A percentile compares a stretch with the other conserved stretches of the same genome.
phyloP scores from a whole-genome alignment of 331 rosid species.

The Malus hybrid region DNA sequence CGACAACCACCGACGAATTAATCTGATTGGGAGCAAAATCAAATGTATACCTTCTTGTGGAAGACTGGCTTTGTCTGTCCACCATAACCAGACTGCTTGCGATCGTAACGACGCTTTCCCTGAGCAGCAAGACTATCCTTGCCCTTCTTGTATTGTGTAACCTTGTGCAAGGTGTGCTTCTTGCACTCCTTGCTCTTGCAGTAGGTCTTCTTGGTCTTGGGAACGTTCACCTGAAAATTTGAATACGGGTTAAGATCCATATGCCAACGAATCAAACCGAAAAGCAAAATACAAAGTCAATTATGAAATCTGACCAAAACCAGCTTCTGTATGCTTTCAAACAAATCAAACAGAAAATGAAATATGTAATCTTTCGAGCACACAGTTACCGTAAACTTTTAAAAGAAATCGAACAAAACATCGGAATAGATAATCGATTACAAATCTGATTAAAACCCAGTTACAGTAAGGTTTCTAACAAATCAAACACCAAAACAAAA shows the following conservation, averaged over 20 bases:
- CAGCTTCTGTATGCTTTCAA: background rate
- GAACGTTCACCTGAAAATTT: slow-evolving; percentile 79
- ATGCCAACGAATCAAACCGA: too few relatives aligned
- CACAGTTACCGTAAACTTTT: background rate
- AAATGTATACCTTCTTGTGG: slow-evolving; percentile 58
- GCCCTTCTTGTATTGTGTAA: slow-evolving; percentile 87
- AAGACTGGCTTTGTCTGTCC: slow-evolving; percentile 92
- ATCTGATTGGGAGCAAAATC: background rate
- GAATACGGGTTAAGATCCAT: too few relatives aligned
- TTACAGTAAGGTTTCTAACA: background rate
- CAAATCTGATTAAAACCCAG: too few relatives aligned
- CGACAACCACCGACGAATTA: background rate
- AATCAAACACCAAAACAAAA: background rate
- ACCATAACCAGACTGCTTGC: slow-evolving; percentile 89
- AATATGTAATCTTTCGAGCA: background rate
- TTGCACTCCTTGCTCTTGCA: slow-evolving; percentile 96
- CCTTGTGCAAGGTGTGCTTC: slow-evolving; percentile 91
- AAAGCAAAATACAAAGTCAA: background rate
- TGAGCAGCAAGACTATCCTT: slow-evolving; percentile 26
- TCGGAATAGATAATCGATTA: background rate
- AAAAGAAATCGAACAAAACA: background rate
- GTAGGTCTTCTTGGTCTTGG: slow-evolving; percentile 93
- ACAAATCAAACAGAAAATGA: too few relatives aligned
- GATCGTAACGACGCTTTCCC: slow-evolving; percentile 92
- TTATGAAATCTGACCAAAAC: background rate